These are phyloP conservation scores for Geosmithia putterillii DNA, from an alignment of 2,329 filamentous ascomycete species.

Conservation along the genomic window DNA sequence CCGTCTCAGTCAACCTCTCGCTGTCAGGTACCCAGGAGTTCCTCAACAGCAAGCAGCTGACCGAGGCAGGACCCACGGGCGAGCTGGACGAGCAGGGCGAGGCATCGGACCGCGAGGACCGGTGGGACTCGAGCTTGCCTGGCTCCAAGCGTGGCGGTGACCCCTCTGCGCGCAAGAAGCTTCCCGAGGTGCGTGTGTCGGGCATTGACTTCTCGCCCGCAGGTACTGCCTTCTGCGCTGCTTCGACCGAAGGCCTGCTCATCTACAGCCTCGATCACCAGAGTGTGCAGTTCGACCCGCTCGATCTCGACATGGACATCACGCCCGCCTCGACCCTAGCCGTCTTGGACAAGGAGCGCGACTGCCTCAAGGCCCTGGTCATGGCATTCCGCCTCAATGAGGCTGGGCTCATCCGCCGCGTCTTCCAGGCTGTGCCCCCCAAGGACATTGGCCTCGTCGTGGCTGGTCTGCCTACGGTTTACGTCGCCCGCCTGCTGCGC, in stretches of 20 bases:
- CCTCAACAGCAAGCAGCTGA: conserved; percentile 82
- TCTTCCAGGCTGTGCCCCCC: conserved; percentile 75
- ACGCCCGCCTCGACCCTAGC: conserved; percentile 75
- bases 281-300: conserved; percentile 79
- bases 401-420: conserved; percentile 63
- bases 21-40: conserved; percentile 95
- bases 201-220: conserved; percentile 81
- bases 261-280: conserved; percentile 79
- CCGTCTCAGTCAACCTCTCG: conserved; percentile 90
- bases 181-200: conserved; percentile 74
- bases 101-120: conserved; percentile 77
- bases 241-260: conserved; percentile 85
- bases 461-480: conserved; percentile 67
- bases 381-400: conserved; percentile 98
- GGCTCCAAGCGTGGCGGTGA: conserved; percentile 78
- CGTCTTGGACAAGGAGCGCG: conserved; percentile 52
- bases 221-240: conserved; percentile 83
- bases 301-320: conserved; percentile 88
- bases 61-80: conserved; percentile 74
- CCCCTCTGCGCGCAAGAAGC: conserved; percentile 61
- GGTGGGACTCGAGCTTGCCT: conserved; percentile 67
- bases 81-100: conserved; percentile 85
- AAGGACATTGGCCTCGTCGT: conserved; percentile 67
- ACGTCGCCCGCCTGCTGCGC: conserved; percentile 72
- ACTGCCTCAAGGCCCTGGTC: conserved; percentile 83